Conservation (phyloP, 176 grass and related monocot genomes). For the Hsuehochloa calcarea region DNA sequence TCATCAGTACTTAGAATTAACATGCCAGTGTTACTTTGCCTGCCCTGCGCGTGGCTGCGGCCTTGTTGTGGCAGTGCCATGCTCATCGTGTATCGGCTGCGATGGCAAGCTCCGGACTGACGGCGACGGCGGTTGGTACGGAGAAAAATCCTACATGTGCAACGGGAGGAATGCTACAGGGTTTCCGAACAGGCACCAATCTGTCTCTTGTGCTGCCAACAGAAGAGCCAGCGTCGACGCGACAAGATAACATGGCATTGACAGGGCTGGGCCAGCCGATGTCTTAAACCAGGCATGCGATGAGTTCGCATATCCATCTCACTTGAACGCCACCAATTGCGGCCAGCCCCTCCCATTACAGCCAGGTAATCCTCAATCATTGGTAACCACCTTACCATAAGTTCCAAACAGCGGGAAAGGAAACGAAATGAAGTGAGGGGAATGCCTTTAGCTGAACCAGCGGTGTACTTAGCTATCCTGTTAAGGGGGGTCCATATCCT, state of each 20-base stretch:
- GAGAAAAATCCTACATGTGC: constrained; percentile 16
- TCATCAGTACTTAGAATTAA: not conserved
- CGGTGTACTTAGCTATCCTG: constrained; percentile 37
- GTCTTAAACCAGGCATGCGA: constrained; percentile 25
- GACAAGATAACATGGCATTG: constrained; percentile 33
- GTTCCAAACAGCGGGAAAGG: not conserved
- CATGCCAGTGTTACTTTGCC: not conserved
- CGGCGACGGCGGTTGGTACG: not conserved
- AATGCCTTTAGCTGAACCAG: constrained; percentile 7
- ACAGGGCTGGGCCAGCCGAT: constrained; percentile 6
- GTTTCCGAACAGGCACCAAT: constrained; percentile 16
- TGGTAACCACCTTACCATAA: constrained; percentile 25
- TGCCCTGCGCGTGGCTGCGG: not conserved
- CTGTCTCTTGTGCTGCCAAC: constrained; percentile 2
- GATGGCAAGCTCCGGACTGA: not conserved
- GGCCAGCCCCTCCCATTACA: not conserved
- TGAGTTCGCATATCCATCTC: constrained; percentile 18
- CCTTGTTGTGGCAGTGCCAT: not conserved
- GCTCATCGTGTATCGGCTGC: not conserved
- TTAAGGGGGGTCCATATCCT: not conserved
- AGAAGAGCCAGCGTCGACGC: constrained; percentile 25
- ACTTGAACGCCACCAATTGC: constrained; percentile 21
- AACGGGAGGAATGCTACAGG: not conserved
- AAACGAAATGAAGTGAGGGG: not conserved
- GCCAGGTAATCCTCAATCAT: constrained; percentile 42